Evolutionary conservation across 306 rosid genomes (phyloP), one percentile per base, ranked within the genome.

Genomic region (Cicer judaicum): DNA sequence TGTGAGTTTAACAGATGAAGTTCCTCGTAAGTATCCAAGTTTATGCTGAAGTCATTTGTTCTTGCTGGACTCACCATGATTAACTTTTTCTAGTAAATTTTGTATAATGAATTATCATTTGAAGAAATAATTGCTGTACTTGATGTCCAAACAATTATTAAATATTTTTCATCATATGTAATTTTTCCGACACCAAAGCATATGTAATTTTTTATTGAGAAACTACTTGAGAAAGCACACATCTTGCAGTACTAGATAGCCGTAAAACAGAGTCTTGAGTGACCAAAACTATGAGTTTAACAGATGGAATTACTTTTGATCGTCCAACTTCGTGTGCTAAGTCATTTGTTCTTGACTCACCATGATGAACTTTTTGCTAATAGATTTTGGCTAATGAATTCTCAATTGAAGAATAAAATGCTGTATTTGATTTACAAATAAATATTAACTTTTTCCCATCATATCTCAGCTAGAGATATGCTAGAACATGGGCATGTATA

Each of bases 1-100:
- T 68, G 73, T 38, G 70, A 73, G 88, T 68, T 72, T 80, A 57
- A 63, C 54, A 24, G 82, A 79, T 71, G 79, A 72, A 64, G 73
- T 48, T 72, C 48, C 74, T 71, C 49, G 87, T 87, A 80, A 85
- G 91, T 74, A 80, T 73, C 73, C 71, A 64, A 76, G 68, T 82
- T 12, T 40, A 39, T 84, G 50, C 64, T 68, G 56, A 29, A 34
- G 60, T 49, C 50, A 48, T 76, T 81, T 74, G 12, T 43, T 72
- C 50, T 66, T 10, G 7, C 59, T 64, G 66, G 76, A 46, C 34
- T 64, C 62, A 57, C 50, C 46, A 21, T 55, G 56, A 64, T 50
- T 76, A 76, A 42, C 63, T 36, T 78, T 68, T 48, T 48, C 38
- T 43, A 60, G 48, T 69, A 50, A 41, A 50, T 50, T 79, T 80